A percentile compares a stretch with the other conserved stretches of the same genome.
phyloP scores from a whole-genome alignment of 2,329 filamentous ascomycete species.

The Apiospora pterosperma region DNA sequence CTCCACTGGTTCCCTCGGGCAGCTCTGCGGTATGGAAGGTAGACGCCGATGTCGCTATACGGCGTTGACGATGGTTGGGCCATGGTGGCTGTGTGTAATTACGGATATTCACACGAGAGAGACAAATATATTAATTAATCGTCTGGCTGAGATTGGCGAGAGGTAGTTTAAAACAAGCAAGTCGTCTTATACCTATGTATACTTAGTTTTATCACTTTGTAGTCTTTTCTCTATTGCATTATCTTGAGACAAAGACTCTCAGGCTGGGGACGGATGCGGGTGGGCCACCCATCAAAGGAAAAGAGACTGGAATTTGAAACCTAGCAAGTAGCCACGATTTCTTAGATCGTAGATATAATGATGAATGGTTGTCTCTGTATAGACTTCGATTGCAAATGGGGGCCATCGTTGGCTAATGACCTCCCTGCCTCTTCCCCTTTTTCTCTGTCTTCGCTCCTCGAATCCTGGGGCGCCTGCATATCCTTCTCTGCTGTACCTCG shows the following conservation, averaged over 20 bases:
- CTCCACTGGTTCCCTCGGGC: not conserved
- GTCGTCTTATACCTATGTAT: not conserved
- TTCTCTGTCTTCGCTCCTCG: too few species aligned
- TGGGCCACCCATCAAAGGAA: not conserved
- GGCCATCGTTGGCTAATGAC: too few species aligned
- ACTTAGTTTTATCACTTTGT: not conserved
- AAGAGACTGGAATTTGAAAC: not conserved
- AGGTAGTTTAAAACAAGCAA: not conserved
- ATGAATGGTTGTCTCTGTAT: too few species aligned
- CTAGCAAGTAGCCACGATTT: not conserved
- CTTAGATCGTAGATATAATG: too few species aligned
- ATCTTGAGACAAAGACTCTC: not conserved
- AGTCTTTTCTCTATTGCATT: not conserved
- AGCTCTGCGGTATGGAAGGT: not conserved
- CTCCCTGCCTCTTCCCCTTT: too few species aligned
- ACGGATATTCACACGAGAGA: too few species aligned
- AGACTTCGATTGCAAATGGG: too few species aligned
- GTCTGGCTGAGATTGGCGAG: too few species aligned
- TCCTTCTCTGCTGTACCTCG: too few species aligned
- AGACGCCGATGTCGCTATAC: not conserved
- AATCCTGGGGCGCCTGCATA: too few species aligned
- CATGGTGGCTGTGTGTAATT: not conserved
- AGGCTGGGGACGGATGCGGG: not conserved
- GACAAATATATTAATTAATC: too few species aligned
- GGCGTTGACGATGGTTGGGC: not conserved